Conservation (phyloP, 2,329 filamentous ascomycete genomes). For the Diaporthe capsici region DNA sequence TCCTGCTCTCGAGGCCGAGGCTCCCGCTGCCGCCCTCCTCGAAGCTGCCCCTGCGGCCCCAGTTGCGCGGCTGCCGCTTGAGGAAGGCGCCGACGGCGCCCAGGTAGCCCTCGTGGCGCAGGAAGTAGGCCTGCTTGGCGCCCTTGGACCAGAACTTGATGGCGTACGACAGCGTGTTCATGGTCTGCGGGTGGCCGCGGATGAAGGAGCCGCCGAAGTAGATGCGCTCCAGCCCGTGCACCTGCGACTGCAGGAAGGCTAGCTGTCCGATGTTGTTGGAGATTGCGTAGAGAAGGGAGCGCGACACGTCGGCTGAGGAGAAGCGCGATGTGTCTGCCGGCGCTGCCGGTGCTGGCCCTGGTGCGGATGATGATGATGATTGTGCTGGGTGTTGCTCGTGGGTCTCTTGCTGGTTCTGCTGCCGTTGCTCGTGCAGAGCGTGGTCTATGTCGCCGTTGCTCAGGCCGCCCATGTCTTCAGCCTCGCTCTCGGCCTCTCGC, state of each 20-base stretch:
- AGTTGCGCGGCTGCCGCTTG: conserved; percentile 90
- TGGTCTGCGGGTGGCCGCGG: conserved; percentile 94
- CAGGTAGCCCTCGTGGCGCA: conserved; percentile 95
- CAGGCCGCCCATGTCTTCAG: conserved; percentile 78
- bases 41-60: conserved; percentile 87
- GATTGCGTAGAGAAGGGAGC: conserved; percentile 93
- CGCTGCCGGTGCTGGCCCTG: conserved; percentile 46
- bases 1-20: conserved; percentile 48
- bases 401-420: conserved; percentile 41
- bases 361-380: conserved; percentile 45
- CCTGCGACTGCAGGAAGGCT: conserved; percentile 95
- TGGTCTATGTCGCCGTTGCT: conserved; percentile 63
- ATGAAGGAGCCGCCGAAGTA: conserved; percentile 99
- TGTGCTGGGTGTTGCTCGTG: conserved; percentile 18
- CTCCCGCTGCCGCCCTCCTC: conserved; percentile 61
- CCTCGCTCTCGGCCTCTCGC: conserved; percentile 82
- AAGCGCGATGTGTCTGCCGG: conserved; percentile 64
- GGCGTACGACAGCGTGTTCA: conserved; percentile 96
- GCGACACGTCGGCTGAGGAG: conserved; percentile 85
- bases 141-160: conserved; percentile 98
- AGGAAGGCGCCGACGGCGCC: conserved; percentile 95
- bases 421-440: conserved; percentile 44
- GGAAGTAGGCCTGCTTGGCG: conserved; percentile 93
- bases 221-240: conserved; percentile 90
- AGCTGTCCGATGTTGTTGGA: conserved; percentile 99